Evolutionary conservation across 768 basidiomycete genomes (phyloP).

Genomic region (Pisolithus tinctorius): DNA sequence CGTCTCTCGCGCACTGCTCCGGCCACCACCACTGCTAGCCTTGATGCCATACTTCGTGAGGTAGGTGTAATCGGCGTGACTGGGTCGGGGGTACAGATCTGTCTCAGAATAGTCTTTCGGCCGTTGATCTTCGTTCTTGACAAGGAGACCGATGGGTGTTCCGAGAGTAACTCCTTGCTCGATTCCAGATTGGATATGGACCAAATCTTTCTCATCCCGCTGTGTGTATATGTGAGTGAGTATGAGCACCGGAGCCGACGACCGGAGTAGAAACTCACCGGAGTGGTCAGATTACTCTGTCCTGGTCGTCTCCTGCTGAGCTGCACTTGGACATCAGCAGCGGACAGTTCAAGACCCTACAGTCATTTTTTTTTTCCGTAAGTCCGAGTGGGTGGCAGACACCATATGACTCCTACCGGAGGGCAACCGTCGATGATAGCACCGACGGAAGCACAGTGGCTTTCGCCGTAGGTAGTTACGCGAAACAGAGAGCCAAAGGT

Average conservation of each 20-base stretch:
- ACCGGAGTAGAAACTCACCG: constrained; percentile 45
- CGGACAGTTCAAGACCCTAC: constrained; percentile 76
- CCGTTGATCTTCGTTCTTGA: constrained; percentile 96
- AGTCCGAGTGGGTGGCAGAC: constrained; percentile 5
- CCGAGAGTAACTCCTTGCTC: constrained; percentile 95
- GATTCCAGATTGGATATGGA: constrained; percentile 87
- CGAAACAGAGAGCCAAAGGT: constrained; percentile 88
- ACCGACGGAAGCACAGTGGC: constrained; percentile 94
- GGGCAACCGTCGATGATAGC: constrained; percentile 98
- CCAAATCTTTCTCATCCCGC: constrained; percentile 94
- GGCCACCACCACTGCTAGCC: constrained; percentile 93
- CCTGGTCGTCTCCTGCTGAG: constrained; percentile 89
- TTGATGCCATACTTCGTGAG: constrained; percentile 96
- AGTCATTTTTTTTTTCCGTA: not conserved
- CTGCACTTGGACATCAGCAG: constrained; percentile 85
- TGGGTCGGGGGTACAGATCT: constrained; percentile 93
- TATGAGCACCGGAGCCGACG: not conserved
- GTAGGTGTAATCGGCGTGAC: constrained; percentile 97
- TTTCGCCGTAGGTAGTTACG: constrained; percentile 97
- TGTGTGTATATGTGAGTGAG: constrained; percentile 22
- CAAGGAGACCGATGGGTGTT: constrained; percentile 92
- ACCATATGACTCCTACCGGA: constrained; percentile 52
- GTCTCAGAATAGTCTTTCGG: constrained; percentile 99
- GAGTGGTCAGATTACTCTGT: constrained; percentile 94
- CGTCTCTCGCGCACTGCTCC: constrained; percentile 93